Conservation (phyloP, 2,329 filamentous ascomycete genomes). For the Pseudohalonectria lignicola region DNA sequence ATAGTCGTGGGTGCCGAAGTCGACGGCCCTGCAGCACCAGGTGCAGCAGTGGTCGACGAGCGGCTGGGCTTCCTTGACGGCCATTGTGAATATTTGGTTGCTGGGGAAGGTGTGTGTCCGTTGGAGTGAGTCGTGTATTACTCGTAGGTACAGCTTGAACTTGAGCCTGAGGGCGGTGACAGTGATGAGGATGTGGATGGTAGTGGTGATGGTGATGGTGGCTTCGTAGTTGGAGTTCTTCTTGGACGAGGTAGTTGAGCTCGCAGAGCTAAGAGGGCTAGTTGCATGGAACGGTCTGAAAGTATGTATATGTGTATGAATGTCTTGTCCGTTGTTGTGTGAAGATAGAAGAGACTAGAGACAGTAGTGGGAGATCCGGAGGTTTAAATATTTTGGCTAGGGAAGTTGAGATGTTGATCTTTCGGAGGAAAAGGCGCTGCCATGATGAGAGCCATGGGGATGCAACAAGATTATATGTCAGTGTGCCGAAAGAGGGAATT, state of each 20-base stretch:
- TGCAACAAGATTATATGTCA: not conserved
- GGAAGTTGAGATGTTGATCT: not conserved
- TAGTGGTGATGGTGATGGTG: no score
- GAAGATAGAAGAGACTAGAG: not conserved
- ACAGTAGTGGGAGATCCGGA: not conserved
- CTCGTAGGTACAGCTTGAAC: no score
- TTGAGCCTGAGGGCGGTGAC: no score
- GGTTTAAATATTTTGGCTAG: not conserved
- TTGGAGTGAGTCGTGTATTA: no score
- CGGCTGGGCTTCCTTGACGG: conserved; percentile 27
- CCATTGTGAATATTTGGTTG: conserved; percentile 20
- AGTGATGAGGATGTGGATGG: no score
- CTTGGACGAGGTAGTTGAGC: no score
- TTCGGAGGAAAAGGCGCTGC: not conserved
- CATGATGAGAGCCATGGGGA: not conserved
- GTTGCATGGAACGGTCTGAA: no score
- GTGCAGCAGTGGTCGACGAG: conserved; percentile 39
- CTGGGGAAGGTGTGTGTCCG: no score
- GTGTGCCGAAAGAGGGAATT: not conserved
- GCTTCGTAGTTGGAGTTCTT: no score
- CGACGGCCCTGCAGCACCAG: conserved; percentile 38
- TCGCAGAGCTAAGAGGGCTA: no score
- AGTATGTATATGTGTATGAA: no score
- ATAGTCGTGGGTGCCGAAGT: conserved; percentile 38
- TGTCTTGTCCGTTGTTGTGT: not conserved